A percentile compares a stretch with the other conserved stretches of the same genome.
These are phyloP conservation scores for Plasmodium cynomolgi DNA, from an alignment of 169 alveolate genomes.

Conservation along the genomic window DNA sequence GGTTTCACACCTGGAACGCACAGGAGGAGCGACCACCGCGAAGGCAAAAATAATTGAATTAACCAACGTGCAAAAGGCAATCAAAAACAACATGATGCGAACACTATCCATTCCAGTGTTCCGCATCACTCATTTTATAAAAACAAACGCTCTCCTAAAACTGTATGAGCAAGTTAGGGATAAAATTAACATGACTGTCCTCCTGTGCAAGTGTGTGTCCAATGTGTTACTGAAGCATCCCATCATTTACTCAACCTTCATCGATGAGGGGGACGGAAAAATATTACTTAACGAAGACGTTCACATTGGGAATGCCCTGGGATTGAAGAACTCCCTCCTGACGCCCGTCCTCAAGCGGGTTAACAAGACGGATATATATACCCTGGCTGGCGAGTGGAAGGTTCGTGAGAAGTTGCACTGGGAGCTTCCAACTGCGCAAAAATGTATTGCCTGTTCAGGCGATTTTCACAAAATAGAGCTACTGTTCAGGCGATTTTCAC, in stretches of 20 bases:
- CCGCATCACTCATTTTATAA: constrained; percentile 74
- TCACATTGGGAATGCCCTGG: constrained; percentile 80
- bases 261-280: constrained; percentile 44
- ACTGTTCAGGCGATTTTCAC: no score
- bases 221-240: constrained; percentile 77
- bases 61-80: constrained; percentile 74
- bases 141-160: constrained; percentile 29
- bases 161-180: constrained; percentile 34
- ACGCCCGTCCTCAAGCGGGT: constrained; percentile 79
- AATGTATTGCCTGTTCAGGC: not conserved
- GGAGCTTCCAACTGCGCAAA: no score
- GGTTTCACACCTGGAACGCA: constrained; percentile 38
- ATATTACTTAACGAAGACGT: constrained; percentile 48
- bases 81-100: constrained; percentile 78
- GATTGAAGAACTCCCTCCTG: constrained; percentile 73
- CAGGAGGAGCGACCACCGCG: not conserved
- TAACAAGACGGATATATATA: constrained; percentile 54
- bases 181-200: constrained; percentile 76
- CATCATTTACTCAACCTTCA: constrained; percentile 76
- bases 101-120: constrained; percentile 79
- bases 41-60: not conserved
- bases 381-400: constrained; percentile 78
- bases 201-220: constrained; percentile 79
- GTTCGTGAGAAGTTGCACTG: not conserved
- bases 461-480: not conserved